phyloP scores from a whole-genome alignment of 495 filamentous ascomycete genomes.

The Talaromyces nanjingensis region DNA sequence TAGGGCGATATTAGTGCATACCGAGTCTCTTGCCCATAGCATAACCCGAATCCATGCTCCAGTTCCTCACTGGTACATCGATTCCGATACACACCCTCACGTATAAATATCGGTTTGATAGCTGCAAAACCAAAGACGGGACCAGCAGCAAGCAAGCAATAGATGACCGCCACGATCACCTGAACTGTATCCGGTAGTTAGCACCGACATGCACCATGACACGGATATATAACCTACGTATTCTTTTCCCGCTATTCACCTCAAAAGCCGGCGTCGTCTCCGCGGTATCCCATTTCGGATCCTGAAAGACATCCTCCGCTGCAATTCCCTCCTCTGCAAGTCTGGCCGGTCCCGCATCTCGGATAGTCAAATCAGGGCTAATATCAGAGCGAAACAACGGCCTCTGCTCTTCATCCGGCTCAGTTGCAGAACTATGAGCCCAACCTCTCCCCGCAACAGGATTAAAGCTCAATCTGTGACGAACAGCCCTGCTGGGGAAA shows the following conservation, averaged over 20 bases:
- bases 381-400: slow-evolving; percentile 15
- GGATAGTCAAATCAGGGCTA: background rate
- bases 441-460: slow-evolving; percentile 37
- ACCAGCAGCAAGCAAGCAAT: slow-evolving; percentile 76
- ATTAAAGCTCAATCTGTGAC: slow-evolving; percentile 37
- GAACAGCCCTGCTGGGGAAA: slow-evolving; percentile 16
- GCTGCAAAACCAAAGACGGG: slow-evolving; percentile 73
- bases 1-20: slow-evolving; percentile 17
- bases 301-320: slow-evolving; percentile 6
- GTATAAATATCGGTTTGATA: slow-evolving; percentile 68
- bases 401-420: slow-evolving; percentile 20
- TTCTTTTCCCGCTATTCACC: slow-evolving; percentile 55
- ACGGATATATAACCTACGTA: slow-evolving; percentile 40
- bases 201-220: background rate
- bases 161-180: slow-evolving; percentile 55
- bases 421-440: slow-evolving; percentile 27
- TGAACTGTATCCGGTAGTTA: slow-evolving; percentile 22
- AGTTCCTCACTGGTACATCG: slow-evolving; percentile 54
- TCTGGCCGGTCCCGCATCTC: background rate
- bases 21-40: slow-evolving; percentile 71
- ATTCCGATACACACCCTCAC: slow-evolving; percentile 65
- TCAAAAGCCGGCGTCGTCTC: slow-evolving; percentile 62
- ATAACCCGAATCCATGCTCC: slow-evolving; percentile 54
- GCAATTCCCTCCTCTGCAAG: background rate
- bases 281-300: slow-evolving; percentile 13